Base-by-base conservation (phyloP, 2,329 filamentous ascomycete genomes). In the Penicillium hordei region DNA sequence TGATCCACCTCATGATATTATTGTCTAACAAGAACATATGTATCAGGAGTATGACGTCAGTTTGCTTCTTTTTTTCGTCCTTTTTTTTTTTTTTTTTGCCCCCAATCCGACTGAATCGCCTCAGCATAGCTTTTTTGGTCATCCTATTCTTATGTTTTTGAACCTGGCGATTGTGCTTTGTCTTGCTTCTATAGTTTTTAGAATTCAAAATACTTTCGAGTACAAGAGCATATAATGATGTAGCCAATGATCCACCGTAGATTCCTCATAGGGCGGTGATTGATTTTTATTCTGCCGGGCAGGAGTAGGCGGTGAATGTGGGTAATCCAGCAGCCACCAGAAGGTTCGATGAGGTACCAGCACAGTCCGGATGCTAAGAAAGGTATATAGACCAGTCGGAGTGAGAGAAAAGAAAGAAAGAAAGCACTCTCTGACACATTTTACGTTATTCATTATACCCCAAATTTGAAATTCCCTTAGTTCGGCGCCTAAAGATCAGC, bases 281-380 rank as follows among this genome's bases (percentile, higher is more conserved):
- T 8, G 31, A 58, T 45, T 65, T 65, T 56, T 40, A 34, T 66
- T 71, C 67, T 71, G 70, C 70, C 59, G 1, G 8, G 6, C 9
- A 21, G 1, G 3, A 3, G 5, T 13, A 53, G 67, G 68, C 71
- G 71, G 71, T 72, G 61, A 68, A 48, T 15, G 45, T 51, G 61
- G 62, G 64, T 43, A 33, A 49, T 71, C 70, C 52, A 68, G 72
- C 51, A 72, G 57, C 58, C 69, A 60, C 76, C 68, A 74, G 75
- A 77, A 78, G 68, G 64, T 76, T 77, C 75, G 72, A 75, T 68
- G 64, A 58, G 34, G 29, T 38, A 39, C 43, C 52, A 48, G 46
- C 57, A 63, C 40, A 61, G 55, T 48, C 51, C 34, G n/a, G 23
- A 61, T 61, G 53, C 45, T 43, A 55, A 55, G 40, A 38, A 38